Base-by-base conservation (phyloP, 345 rosid species). In the Barbarea vulgaris region DNA sequence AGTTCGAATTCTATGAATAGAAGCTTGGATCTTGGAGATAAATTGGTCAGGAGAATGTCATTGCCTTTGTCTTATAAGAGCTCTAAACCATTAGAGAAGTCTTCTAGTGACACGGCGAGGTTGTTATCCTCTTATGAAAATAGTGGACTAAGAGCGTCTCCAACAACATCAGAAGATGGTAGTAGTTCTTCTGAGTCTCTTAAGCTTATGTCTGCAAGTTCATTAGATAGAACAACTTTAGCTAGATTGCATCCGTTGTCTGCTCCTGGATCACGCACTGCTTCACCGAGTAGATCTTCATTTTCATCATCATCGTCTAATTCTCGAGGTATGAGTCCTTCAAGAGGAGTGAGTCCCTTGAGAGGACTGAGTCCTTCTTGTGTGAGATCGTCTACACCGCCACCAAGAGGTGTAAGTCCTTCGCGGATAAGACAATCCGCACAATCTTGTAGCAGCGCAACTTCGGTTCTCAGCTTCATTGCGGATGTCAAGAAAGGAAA, bases 381-480 rank as follows among this genome's bases (percentile, higher is more conserved):
- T 46, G 37, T 80, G 30, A 87, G 95, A 64, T 83, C 94, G 0
- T 82, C 83, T 30, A 87, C 86, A 18, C 89, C 91, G 27, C 83
- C 93, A 81, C 60, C 88, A n/a, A 84, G 92, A 82, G 97, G 92
- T 54, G 78, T 82, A 30, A 91, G 96, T 64, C 98, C 96, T 61
- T 86, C 93, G 47, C 79, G 90, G 77, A 76, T 81, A 74, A 87
- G 97, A 83, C 54, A 91, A 64, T 70, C 88, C 33, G 42, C 84
- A 69, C 93, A 88, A 78, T 74, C 89, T n/a, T 80, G 50, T 73
- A 79, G 51, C 84, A 70, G 2, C 30, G 12, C 93, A 52, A 80
- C 86, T 61, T 89, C 97, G 12, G 97, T 90, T 53, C 93, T 94
- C 14, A 92, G 93, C 83, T 92, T 91, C 81, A 80, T 90, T 22